Conservation (phyloP, 192 early-diverging fungal genomes). For the Coemansia brasiliensis region DNA sequence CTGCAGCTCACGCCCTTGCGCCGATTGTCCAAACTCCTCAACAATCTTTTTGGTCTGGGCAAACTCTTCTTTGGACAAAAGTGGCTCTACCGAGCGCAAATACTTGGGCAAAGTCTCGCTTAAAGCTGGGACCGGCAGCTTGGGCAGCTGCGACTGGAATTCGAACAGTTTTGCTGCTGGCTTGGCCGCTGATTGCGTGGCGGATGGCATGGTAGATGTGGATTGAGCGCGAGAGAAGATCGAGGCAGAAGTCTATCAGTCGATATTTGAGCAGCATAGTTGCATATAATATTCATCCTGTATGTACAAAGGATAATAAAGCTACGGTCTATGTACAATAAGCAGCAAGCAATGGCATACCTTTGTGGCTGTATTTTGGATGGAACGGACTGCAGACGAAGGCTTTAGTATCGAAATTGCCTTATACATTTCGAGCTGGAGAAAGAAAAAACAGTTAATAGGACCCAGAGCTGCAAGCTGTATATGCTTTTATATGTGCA, state of each 20-base stretch:
- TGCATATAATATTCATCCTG: not conserved
- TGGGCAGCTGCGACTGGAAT: constrained; percentile 77
- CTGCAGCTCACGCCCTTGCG: constrained; percentile 87
- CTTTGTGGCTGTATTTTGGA: constrained; percentile 32
- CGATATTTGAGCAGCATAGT: not conserved
- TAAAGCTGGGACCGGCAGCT: constrained; percentile 86
- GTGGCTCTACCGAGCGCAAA: constrained; percentile 73
- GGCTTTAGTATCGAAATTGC: constrained; percentile 45
- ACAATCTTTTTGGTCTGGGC: constrained; percentile 66
- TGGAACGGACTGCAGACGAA: constrained; percentile 33
- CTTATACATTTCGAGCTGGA: constrained; percentile 38
- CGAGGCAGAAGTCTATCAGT: constrained; percentile 4
- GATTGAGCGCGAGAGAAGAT: constrained; percentile 14
- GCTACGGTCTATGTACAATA: too few relatives aligned
- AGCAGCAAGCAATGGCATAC: too few relatives aligned
- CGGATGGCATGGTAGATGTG: constrained; percentile 6
- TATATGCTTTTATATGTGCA: constrained; percentile 1
- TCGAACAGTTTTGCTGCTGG: constrained; percentile 65
- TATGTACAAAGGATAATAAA: too few relatives aligned
- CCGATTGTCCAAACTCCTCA: constrained; percentile 76
- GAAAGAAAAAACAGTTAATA: not conserved
- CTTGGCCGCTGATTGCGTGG: constrained; percentile 23
- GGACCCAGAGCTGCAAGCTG: not conserved
- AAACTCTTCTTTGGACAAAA: constrained; percentile 70
- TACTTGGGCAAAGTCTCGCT: constrained; percentile 83